Evolutionary conservation across 495 filamentous ascomycete genomes (phyloP).

Genomic region (Talaromyces liani): DNA sequence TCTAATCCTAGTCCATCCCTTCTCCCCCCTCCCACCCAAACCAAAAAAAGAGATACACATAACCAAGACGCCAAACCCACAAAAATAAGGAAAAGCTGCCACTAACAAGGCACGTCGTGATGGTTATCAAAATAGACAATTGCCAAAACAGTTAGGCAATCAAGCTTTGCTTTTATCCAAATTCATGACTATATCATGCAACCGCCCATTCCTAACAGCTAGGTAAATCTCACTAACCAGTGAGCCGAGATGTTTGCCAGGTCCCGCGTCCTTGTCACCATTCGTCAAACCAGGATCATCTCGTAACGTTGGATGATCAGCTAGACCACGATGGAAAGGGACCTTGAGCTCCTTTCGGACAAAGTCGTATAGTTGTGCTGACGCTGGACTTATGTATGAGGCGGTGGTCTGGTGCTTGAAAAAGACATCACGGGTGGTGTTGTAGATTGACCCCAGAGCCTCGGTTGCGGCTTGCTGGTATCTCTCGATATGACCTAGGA

Average conservation of each 20-base stretch:
- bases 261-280: neutral
- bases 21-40: no score
- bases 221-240: constrained; percentile 10
- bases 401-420: constrained; percentile 5
- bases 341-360: constrained; percentile 18
- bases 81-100: no score
- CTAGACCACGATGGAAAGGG: constrained; percentile 20
- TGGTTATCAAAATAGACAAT: no score
- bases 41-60: neutral
- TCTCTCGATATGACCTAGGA: neutral
- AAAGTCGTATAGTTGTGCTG: constrained; percentile 15
- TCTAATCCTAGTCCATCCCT: neutral
- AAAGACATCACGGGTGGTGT: neutral
- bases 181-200: constrained; percentile 6
- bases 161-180: neutral
- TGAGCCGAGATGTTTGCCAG: constrained; percentile 3
- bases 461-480: neutral
- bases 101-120: no score
- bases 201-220: constrained; percentile 1
- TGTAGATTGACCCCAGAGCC: neutral
- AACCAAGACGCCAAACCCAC: neutral
- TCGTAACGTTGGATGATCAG: constrained; percentile 17
- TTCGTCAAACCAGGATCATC: neutral
- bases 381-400: constrained; percentile 11
- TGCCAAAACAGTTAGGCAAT: no score